Conservation (phyloP, 208 protist genomes). For the Crithidia expoeki region DNA sequence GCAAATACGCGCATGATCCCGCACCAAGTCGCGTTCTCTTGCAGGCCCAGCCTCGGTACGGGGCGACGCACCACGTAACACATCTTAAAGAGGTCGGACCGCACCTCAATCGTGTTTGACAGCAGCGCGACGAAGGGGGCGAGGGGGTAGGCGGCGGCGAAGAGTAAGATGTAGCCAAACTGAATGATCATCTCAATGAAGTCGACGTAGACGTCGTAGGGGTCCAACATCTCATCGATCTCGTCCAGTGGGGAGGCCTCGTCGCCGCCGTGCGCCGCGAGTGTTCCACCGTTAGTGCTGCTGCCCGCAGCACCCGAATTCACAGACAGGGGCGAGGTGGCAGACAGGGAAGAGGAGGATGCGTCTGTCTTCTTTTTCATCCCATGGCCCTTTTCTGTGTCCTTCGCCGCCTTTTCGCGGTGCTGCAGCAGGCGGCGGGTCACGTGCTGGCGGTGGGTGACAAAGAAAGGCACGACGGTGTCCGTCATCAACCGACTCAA, state of each 20-base stretch:
- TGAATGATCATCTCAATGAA: constrained; percentile 84
- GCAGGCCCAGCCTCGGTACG: constrained; percentile 44
- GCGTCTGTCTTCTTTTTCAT: background rate
- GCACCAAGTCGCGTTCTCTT: constrained; percentile 48
- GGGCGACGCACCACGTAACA: constrained; percentile 62
- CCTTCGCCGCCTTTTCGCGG: background rate
- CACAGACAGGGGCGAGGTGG: too few relatives aligned
- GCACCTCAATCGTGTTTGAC: constrained; percentile 75
- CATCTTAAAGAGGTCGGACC: constrained; percentile 71
- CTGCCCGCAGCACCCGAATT: background rate
- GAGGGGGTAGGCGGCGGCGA: constrained; percentile 68
- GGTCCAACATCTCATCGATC: constrained; percentile 46
- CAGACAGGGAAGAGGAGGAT: background rate
- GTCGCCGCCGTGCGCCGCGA: constrained; percentile 32
- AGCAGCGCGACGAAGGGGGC: constrained; percentile 57
- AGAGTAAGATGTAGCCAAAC: constrained; percentile 77
- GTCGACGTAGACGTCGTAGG: constrained; percentile 73
- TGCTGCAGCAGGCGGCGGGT: constrained; percentile 16
- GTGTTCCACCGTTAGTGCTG: background rate
- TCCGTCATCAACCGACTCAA: constrained; percentile 55
- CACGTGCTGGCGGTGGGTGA: constrained; percentile 40
- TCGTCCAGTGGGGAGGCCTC: constrained; percentile 42
- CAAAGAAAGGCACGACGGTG: constrained; percentile 61
- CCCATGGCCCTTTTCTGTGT: background rate
- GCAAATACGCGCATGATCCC: constrained; percentile 52